phyloP scores from a whole-genome alignment of 1,284 basidiomycete genomes.

The Blastosporella zonata region DNA sequence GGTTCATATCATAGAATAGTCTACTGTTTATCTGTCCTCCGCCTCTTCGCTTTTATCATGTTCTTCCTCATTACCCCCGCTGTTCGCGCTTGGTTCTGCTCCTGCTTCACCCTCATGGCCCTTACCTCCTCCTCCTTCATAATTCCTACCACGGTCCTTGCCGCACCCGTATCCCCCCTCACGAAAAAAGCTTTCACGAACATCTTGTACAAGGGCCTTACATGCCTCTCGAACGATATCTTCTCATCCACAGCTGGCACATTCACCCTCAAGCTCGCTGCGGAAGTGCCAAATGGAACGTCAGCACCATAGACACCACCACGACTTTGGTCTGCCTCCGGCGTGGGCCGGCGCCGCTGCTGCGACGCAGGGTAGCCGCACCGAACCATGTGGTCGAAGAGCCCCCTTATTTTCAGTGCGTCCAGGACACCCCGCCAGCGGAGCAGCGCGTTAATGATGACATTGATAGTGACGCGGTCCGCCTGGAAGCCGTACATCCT shows the following conservation, averaged over 20 bases:
- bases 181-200: slow-evolving; percentile 62
- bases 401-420: slow-evolving; percentile 37
- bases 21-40: too few species aligned
- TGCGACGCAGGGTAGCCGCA: slow-evolving; percentile 51
- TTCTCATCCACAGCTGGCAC: slow-evolving; percentile 33
- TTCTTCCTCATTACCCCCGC: slow-evolving; percentile 22
- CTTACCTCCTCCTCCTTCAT: slow-evolving; percentile 43
- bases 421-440: slow-evolving; percentile 44
- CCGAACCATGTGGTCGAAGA: slow-evolving; percentile 61
- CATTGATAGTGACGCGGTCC: slow-evolving; percentile 65
- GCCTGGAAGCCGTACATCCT: slow-evolving; percentile 43
- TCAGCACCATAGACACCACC: slow-evolving; percentile 20
- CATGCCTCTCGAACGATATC: slow-evolving; percentile 54
- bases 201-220: slow-evolving; percentile 64
- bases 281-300: slow-evolving; percentile 44
- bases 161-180: slow-evolving; percentile 50
- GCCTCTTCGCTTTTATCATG: too few species aligned
- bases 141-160: slow-evolving; percentile 51
- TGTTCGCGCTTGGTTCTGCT: slow-evolving; percentile 22
- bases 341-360: slow-evolving; percentile 19
- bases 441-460: slow-evolving; percentile 55
- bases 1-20: too few species aligned
- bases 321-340: neutral
- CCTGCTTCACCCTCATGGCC: slow-evolving; percentile 27
- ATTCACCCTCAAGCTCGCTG: slow-evolving; percentile 22